phyloP scores from a whole-genome alignment of 371 early-diverging fungal genomes.

The Actinomortierella ambigua region DNA sequence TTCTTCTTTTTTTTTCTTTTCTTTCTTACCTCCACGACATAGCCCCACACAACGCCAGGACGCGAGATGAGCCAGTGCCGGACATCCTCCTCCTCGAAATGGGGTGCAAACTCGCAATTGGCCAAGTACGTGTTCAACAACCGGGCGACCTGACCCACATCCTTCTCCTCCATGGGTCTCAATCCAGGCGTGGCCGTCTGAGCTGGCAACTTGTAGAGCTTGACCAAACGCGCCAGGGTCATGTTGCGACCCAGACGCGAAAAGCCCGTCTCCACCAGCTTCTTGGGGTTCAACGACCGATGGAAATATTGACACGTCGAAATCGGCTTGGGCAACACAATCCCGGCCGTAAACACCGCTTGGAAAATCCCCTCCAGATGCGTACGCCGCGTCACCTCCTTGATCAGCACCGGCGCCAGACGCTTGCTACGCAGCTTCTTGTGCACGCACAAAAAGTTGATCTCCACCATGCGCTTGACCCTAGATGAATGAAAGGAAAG shows the following conservation, averaged over 20 bases:
- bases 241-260: slow-evolving; percentile 74
- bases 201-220: slow-evolving; percentile 73
- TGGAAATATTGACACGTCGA: slow-evolving; percentile 87
- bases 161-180: slow-evolving; percentile 76
- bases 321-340: slow-evolving; percentile 90
- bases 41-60: slow-evolving; percentile 86
- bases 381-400: slow-evolving; percentile 96
- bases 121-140: slow-evolving; percentile 77
- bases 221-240: slow-evolving; percentile 79
- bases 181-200: slow-evolving; percentile 71
- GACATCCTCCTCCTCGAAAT: slow-evolving; percentile 85
- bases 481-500: slow-evolving; percentile 23
- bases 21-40: slow-evolving; percentile 81
- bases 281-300: slow-evolving; percentile 91
- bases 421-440: slow-evolving; percentile 95
- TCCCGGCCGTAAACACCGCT: slow-evolving; percentile 98
- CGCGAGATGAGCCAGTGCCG: slow-evolving; percentile 90
- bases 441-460: slow-evolving; percentile 99
- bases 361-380: slow-evolving; percentile 95
- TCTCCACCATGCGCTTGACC: slow-evolving; percentile 80
- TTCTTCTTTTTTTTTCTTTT: background rate
- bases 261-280: slow-evolving; percentile 93
- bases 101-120: slow-evolving; percentile 74
- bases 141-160: slow-evolving; percentile 72
- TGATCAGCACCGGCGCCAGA: slow-evolving; percentile 98